Percentiles rank a stretch among this genome's conserved stretches.
Conservation (phyloP, 345 rosid species). For the Eucalyptus brandiana region DNA sequence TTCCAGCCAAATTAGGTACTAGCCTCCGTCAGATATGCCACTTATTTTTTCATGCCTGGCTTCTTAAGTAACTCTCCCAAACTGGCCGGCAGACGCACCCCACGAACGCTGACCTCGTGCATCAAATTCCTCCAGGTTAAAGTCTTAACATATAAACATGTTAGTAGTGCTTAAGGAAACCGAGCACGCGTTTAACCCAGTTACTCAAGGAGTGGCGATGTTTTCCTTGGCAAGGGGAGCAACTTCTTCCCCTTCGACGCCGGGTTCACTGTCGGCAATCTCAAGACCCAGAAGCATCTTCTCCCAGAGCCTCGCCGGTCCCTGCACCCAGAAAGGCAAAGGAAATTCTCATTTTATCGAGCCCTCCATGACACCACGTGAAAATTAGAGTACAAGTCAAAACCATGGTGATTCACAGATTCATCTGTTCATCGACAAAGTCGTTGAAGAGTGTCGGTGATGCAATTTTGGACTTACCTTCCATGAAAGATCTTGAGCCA, state of each 20-base stretch:
- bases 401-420: neutral
- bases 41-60: neutral
- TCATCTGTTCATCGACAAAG: neutral
- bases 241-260: slow-evolving; percentile 72
- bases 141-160: neutral
- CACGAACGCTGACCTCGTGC: neutral
- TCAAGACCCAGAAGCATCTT: slow-evolving; percentile 44
- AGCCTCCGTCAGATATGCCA: neutral
- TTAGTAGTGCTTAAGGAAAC: neutral
- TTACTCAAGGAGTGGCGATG: slow-evolving; percentile 60
- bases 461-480: slow-evolving; percentile 41
- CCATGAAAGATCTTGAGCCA: slow-evolving; percentile 94
- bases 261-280: slow-evolving; percentile 45
- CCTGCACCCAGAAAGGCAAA: slow-evolving; percentile 27
- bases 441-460: neutral
- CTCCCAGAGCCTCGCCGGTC: slow-evolving; percentile 76
- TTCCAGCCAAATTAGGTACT: neutral
- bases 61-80: neutral
- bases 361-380: neutral
- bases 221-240: slow-evolving; percentile 82
- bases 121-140: neutral
- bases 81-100: neutral
- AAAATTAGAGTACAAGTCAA: too few relatives aligned
- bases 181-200: neutral
- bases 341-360: neutral